A percentile compares a stretch with the other conserved stretches of the same genome.
Conservation (phyloP, 306 rosid genomes). For the Castanea mollissima region DNA sequence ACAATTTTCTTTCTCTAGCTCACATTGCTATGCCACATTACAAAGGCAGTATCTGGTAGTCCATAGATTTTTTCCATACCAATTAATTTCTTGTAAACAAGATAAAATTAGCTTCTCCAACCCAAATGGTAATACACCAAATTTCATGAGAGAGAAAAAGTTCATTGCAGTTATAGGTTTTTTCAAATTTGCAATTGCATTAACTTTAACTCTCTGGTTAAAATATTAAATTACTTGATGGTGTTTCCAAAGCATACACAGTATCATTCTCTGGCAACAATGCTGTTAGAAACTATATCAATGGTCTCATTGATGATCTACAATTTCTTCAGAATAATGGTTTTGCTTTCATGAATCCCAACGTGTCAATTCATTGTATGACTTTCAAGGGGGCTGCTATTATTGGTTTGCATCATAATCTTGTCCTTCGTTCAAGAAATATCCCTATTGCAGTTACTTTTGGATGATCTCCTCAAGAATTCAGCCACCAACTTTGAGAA, state of each 20-base stretch:
- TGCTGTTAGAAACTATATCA: background rate
- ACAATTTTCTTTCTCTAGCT: background rate
- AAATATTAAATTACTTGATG: background rate
- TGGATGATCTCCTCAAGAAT: constrained; percentile 62
- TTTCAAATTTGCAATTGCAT: background rate
- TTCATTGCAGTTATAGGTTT: background rate
- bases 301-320: background rate
- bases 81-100: too few relatives aligned
- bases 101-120: background rate
- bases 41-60: background rate
- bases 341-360: background rate
- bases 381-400: background rate
- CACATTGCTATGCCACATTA: background rate
- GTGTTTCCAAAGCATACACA: background rate
- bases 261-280: background rate
- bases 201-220: background rate
- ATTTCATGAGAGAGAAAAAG: background rate
- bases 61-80: too few relatives aligned
- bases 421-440: background rate
- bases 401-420: background rate
- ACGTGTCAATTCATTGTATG: background rate
- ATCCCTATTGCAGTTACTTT: constrained; percentile 20
- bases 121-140: background rate
- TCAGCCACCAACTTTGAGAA: constrained; percentile 87
- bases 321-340: background rate